phyloP scores from a whole-genome alignment of 352 stramenopile species.

The Phytophthora europaea region DNA sequence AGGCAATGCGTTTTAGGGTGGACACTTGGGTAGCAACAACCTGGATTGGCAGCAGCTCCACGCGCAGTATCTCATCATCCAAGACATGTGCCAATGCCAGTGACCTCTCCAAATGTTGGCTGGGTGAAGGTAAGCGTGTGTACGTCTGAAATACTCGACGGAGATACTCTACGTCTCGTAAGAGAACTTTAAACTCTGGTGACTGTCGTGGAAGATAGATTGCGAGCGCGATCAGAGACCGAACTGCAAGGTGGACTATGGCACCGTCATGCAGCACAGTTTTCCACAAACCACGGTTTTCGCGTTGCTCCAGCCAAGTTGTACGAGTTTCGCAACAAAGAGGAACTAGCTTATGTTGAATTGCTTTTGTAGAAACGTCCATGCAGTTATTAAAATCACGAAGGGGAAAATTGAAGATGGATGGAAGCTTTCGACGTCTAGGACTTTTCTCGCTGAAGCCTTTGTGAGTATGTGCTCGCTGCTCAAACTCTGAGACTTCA shows the following conservation, averaged over 20 bases:
- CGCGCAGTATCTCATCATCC: neutral
- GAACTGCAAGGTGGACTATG: conserved; percentile 46
- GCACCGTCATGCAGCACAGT: conserved; percentile 23
- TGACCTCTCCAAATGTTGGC: conserved; percentile 1
- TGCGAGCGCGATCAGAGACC: conserved; percentile 43
- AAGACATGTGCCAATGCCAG: neutral
- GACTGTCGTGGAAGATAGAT: conserved; percentile 47
- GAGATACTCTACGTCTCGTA: conserved; percentile 15
- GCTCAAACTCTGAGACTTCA: conserved; percentile 59
- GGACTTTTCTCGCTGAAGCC: neutral
- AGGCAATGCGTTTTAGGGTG: conserved; percentile 22
- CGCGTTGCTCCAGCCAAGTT: neutral
- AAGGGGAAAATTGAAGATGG: conserved; percentile 53
- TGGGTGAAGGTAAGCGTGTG: neutral
- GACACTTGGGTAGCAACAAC: conserved; percentile 12
- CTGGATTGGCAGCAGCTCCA: conserved; percentile 21
- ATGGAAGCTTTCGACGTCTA: conserved; percentile 36
- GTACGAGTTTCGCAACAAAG: conserved; percentile 12
- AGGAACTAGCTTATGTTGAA: conserved; percentile 8
- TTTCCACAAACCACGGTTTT: conserved; percentile 28
- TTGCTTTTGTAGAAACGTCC: neutral
- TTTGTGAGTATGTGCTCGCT: conserved; percentile 2
- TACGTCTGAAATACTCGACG: conserved; percentile 4
- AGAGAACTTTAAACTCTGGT: conserved; percentile 41
- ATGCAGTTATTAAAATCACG: neutral